Evolutionary conservation across 2,329 filamentous ascomycete species (phyloP).

Genomic region (Verticillium alfalfae): DNA sequence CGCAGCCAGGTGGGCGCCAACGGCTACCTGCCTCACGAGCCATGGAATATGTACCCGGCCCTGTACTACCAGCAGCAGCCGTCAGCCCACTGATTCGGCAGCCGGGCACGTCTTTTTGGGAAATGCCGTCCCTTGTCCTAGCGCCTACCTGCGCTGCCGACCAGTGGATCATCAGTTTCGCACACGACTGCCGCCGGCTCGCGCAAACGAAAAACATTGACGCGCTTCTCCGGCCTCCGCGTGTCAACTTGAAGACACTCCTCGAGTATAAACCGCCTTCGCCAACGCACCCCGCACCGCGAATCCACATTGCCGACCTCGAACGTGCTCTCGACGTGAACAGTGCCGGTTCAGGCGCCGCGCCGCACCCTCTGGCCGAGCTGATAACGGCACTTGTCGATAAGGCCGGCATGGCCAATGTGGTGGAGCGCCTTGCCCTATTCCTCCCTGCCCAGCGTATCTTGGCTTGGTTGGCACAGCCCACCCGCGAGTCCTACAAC

Average conservation of each 20-base stretch:
- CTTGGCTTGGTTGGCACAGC: slow-evolving; percentile 22
- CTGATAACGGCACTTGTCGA: slow-evolving; percentile 22
- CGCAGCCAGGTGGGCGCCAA: slow-evolving; percentile 11
- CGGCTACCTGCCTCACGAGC: slow-evolving; percentile 12
- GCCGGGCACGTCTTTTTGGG: slow-evolving; percentile 19
- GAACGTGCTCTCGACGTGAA: slow-evolving; percentile 8
- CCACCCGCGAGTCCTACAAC: slow-evolving; percentile 21
- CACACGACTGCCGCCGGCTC: slow-evolving; percentile 27
- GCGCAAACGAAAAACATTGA: slow-evolving; percentile 18
- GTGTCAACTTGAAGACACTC: slow-evolving; percentile 25
- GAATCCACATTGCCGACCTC: slow-evolving; percentile 9
- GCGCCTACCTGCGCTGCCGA: slow-evolving; percentile 25
- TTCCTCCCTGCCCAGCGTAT: slow-evolving; percentile 24
- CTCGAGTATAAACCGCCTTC: slow-evolving; percentile 18
- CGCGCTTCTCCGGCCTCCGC: slow-evolving; percentile 23
- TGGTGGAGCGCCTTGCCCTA: slow-evolving; percentile 23
- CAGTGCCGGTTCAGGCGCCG: background rate
- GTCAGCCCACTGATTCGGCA: slow-evolving; percentile 23
- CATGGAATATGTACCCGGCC: slow-evolving; percentile 12
- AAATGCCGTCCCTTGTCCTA: slow-evolving; percentile 23
- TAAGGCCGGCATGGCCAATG: slow-evolving; percentile 17
- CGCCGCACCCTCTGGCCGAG: slow-evolving; percentile 20
- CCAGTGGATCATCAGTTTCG: slow-evolving; percentile 25
- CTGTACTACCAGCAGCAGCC: slow-evolving; percentile 20
- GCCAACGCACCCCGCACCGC: slow-evolving; percentile 14